A percentile compares a stretch with the other conserved stretches of the same genome.
Evolutionary conservation across 352 stramenopile species (phyloP).

Genomic region (Blastocystis sp.): DNA sequence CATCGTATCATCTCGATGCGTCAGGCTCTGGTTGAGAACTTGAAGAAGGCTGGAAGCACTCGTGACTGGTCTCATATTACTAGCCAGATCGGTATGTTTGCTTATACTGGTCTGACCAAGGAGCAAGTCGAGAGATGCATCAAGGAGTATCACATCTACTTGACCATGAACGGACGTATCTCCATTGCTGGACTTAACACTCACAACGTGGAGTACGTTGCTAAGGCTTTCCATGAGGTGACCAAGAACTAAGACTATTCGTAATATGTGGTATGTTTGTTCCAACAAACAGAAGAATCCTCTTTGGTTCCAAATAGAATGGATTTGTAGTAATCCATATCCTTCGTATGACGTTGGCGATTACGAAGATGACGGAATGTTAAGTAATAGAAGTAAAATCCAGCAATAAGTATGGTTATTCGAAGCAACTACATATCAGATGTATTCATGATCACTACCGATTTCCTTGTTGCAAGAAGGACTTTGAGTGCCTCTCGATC

Average conservation of each 20-base stretch:
- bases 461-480: no score
- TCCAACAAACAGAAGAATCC: constrained; percentile 37
- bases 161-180: constrained; percentile 93
- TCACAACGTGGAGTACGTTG: constrained; percentile 87
- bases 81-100: constrained; percentile 98
- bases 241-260: constrained; percentile 63
- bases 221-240: constrained; percentile 79
- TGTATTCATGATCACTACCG: neutral
- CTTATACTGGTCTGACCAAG: constrained; percentile 87
- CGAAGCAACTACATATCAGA: neutral
- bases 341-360: neutral
- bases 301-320: neutral
- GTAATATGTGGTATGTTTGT: neutral
- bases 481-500: no score
- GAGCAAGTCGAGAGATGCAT: constrained; percentile 85
- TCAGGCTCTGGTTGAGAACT: constrained; percentile 68
- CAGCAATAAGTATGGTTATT: neutral
- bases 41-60: constrained; percentile 71
- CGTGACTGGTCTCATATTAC: constrained; percentile 87
- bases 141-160: constrained; percentile 90
- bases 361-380: neutral
- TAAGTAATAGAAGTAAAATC: neutral
- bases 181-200: constrained; percentile 88
- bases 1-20: constrained; percentile 87
- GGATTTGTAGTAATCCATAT: neutral